Percentiles rank a stretch among this genome's conserved stretches.
Evolutionary conservation across 768 basidiomycete species (phyloP).

Genomic region (Podaxis pistillaris): DNA sequence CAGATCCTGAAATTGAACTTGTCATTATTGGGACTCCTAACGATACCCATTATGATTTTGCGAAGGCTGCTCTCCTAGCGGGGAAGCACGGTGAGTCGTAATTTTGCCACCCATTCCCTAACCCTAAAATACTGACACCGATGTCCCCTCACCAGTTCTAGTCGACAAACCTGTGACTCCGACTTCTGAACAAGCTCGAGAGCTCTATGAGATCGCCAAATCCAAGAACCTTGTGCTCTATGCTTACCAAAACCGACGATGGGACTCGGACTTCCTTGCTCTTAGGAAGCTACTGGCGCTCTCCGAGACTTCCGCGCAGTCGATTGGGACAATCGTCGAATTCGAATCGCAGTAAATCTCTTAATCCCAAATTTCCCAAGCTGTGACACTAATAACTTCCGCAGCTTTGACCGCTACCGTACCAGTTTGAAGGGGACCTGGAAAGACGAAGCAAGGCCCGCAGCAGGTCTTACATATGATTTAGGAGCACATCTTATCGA

Average conservation of each 20-base stretch:
- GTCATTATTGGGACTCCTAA: conserved; percentile 73
- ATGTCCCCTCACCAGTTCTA: conserved; percentile 44
- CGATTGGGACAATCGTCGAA: conserved; percentile 62
- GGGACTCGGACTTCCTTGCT: conserved; percentile 77
- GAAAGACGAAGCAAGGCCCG: conserved; percentile 71
- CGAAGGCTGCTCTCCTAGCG: conserved; percentile 62
- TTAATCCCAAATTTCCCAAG: not conserved
- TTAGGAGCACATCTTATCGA: conserved; percentile 81
- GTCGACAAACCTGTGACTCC: conserved; percentile 80
- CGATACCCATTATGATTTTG: conserved; percentile 67
- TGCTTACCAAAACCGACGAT: conserved; percentile 73
- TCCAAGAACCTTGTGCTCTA: conserved; percentile 63
- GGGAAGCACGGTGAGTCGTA: conserved; percentile 65
- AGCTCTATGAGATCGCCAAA: conserved; percentile 59
- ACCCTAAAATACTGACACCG: not conserved
- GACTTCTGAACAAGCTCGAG: conserved; percentile 53
- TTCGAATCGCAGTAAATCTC: conserved; percentile 70
- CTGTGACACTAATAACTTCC: not conserved
- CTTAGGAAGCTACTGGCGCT: conserved; percentile 57
- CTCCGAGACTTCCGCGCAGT: conserved; percentile 47
- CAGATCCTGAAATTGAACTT: conserved; percentile 63
- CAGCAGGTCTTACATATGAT: conserved; percentile 70
- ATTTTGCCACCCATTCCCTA: not conserved
- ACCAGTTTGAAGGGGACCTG: conserved; percentile 65
- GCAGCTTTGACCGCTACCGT: conserved; percentile 75